Evolutionary conservation across 1,284 basidiomycete genomes (phyloP).

Genomic region (Sanguinoderma infundibulare): DNA sequence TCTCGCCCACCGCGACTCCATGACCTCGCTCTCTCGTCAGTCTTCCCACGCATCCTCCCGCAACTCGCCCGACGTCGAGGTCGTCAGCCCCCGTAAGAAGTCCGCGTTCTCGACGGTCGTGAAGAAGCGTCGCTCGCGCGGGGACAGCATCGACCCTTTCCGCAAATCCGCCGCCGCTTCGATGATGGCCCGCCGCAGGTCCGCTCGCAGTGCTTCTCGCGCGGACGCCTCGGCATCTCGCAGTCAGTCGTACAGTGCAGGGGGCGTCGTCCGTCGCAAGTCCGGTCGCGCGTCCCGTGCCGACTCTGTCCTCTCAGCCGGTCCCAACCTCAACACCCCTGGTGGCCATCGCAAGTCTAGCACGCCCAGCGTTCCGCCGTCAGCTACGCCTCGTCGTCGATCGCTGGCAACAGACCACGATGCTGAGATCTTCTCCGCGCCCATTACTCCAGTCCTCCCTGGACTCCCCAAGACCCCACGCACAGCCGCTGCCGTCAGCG

Average conservation of each 20-base stretch:
- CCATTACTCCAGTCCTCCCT: not conserved
- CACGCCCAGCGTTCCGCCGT: not conserved
- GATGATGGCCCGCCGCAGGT: slow-evolving; percentile 14
- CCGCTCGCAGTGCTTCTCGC: slow-evolving; percentile 5
- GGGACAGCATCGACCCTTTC: slow-evolving; percentile 27
- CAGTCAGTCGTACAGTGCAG: not conserved
- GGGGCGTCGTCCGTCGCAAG: slow-evolving; percentile 13
- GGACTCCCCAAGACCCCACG: slow-evolving; percentile 19
- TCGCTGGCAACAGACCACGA: slow-evolving; percentile 5
- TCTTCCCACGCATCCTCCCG: slow-evolving; percentile 23
- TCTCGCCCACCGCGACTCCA: slow-evolving; percentile 21
- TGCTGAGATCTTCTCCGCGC: slow-evolving; percentile 10
- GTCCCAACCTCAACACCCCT: not conserved
- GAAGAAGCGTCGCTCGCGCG: slow-evolving; percentile 25
- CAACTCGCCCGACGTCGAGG: slow-evolving; percentile 15
- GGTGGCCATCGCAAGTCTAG: slow-evolving; percentile 5
- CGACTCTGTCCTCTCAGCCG: not conserved
- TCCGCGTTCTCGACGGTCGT: not conserved
- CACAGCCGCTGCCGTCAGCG: slow-evolving; percentile 8
- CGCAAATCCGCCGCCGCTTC: slow-evolving; percentile 15
- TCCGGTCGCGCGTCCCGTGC: slow-evolving; percentile 2
- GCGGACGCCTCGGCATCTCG: not conserved
- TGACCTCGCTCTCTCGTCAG: slow-evolving; percentile 24
- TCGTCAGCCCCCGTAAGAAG: slow-evolving; percentile 10
- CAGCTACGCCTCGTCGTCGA: slow-evolving; percentile 8